Evolutionary conservation across 2,329 filamentous ascomycete genomes (phyloP).

Genomic region (Byssothecium circinans): DNA sequence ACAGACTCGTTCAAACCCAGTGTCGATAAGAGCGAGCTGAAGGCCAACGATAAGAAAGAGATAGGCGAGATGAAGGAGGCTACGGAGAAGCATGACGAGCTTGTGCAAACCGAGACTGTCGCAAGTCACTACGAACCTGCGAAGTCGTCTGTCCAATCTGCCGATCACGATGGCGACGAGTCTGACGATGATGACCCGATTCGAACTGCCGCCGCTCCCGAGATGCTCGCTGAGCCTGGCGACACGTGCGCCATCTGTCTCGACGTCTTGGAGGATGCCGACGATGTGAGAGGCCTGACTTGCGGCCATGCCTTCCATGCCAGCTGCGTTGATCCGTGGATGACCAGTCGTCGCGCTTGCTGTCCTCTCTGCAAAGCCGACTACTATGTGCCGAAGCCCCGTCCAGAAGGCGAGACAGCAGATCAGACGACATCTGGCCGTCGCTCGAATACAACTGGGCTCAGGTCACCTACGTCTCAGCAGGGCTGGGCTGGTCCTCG

Average conservation of each 20-base stretch:
- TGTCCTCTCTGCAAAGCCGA: constrained; percentile 98
- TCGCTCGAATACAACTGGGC: constrained; percentile 28
- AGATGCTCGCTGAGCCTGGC: constrained; percentile 77
- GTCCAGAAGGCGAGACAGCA: constrained; percentile 58
- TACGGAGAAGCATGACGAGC: constrained; percentile 26
- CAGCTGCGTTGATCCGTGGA: constrained; percentile 92
- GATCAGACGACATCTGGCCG: constrained; percentile 30
- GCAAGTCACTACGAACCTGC: constrained; percentile 24
- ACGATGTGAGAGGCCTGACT: constrained; percentile 88
- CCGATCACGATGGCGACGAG: constrained; percentile 53
- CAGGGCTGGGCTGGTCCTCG: constrained; percentile 36
- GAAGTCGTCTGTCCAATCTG: constrained; percentile 20
- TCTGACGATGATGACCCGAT: constrained; percentile 80
- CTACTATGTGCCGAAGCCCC: constrained; percentile 92
- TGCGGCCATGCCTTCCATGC: constrained; percentile 99
- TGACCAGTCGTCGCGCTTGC: constrained; percentile 90
- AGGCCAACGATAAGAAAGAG: constrained; percentile 34
- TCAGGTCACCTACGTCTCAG: constrained; percentile 36
- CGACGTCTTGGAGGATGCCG: constrained; percentile 89
- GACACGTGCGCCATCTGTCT: constrained; percentile 97
- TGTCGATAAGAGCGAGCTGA: constrained; percentile 20
- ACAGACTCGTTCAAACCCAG: constrained; percentile 18
- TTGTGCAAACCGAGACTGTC: constrained; percentile 34
- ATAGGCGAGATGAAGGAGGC: constrained; percentile 11
- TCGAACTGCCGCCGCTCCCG: constrained; percentile 76